Conservation (phyloP, 192 early-diverging fungal genomes). For the Rhizophagus prolifer region DNA sequence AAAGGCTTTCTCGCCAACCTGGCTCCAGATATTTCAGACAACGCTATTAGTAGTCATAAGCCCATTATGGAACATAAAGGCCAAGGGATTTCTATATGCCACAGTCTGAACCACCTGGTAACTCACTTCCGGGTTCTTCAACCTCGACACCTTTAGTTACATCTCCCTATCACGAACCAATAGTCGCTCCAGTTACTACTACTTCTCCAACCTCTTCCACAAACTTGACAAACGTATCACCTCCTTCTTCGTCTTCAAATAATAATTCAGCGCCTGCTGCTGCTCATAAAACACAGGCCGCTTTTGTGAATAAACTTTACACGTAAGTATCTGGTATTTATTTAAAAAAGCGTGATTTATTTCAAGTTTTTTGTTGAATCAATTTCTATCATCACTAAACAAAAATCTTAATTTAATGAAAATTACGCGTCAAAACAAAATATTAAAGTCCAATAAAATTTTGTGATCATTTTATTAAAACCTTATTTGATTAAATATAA, state of each 20-base stretch:
- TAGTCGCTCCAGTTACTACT: background rate
- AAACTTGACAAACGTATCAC: background rate
- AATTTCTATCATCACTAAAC: no score
- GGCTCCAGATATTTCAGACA: background rate
- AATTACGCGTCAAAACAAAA: background rate
- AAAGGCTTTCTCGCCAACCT: background rate
- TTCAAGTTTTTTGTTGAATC: no score
- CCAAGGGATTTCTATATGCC: background rate
- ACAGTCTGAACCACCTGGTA: conserved; percentile 8
- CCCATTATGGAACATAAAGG: background rate
- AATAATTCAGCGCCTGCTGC: background rate
- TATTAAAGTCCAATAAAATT: background rate
- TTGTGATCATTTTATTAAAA: background rate
- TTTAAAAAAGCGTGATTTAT: no score
- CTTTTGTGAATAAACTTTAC: conserved; percentile 52
- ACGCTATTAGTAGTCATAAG: background rate
- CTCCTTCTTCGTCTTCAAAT: background rate
- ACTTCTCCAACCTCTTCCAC: conserved; percentile 4
- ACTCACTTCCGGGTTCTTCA: background rate
- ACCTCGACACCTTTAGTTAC: background rate
- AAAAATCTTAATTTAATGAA: no score
- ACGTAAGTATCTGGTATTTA: conserved; percentile 32
- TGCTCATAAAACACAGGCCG: conserved; percentile 46
- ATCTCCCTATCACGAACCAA: background rate
- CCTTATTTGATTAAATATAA: background rate